phyloP scores from a whole-genome alignment of 1,284 basidiomycete genomes.

The Caloboletus firmus region DNA sequence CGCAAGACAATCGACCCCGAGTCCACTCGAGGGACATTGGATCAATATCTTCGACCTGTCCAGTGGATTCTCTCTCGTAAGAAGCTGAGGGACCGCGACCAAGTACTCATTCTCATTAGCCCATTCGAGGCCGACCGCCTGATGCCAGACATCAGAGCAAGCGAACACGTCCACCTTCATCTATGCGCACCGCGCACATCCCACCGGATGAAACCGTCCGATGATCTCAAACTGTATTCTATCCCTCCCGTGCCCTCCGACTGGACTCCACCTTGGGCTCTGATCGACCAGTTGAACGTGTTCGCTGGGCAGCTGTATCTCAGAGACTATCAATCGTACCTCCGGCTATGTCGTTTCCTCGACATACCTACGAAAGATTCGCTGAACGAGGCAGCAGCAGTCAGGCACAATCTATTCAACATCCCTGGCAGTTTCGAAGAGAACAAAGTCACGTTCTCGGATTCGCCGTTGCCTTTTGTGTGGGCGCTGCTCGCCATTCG shows the following conservation, averaged over 20 bases:
- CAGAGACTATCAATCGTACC: neutral
- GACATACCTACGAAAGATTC: neutral
- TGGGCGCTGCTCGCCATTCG: neutral
- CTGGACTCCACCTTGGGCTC: neutral
- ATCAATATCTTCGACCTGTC: neutral
- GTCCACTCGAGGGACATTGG: neutral
- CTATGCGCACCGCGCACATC: conserved; percentile 40
- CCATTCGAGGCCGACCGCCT: conserved; percentile 44
- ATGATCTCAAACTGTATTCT: conserved; percentile 38
- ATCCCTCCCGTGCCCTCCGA: conserved; percentile 27
- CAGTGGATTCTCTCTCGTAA: neutral
- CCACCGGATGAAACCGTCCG: conserved; percentile 35
- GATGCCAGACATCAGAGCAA: conserved; percentile 37
- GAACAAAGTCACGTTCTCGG: neutral
- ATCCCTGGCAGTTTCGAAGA: too few species aligned
- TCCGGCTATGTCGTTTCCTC: neutral
- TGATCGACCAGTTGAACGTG: conserved; percentile 25
- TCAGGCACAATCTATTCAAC: neutral
- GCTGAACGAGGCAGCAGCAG: neutral
- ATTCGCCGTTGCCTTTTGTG: neutral
- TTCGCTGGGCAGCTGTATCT: neutral
- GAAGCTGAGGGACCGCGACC: neutral
- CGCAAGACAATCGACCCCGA: neutral
- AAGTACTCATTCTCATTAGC: conserved; percentile 39
- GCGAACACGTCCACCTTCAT: conserved; percentile 38